These are phyloP conservation scores for Trapa incisa DNA, from an alignment of 345 rosid genomes.

Conservation along the genomic window DNA sequence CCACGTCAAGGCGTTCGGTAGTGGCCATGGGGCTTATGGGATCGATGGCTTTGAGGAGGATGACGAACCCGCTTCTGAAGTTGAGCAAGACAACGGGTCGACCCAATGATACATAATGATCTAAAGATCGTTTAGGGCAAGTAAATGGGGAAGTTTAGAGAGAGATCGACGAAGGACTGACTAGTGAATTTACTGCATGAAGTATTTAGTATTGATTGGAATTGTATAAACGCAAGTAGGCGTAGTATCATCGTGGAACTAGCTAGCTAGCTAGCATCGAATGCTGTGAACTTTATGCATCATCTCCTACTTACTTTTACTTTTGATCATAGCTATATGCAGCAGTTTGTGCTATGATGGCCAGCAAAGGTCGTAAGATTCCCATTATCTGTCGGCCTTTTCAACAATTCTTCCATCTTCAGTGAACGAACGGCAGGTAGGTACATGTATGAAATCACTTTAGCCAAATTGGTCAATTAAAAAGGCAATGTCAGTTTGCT, in stretches of 20 bases:
- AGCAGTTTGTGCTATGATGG: no score
- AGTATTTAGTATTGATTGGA: not conserved
- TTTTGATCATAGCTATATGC: no score
- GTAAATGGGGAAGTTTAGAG: not conserved
- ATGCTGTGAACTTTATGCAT: no score
- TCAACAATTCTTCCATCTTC: no score
- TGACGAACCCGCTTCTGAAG: constrained; percentile 47
- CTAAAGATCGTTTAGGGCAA: not conserved
- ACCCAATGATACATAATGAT: not conserved
- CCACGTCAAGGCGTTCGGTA: constrained; percentile 43
- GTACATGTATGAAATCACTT: no score
- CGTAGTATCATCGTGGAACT: not conserved
- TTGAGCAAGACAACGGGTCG: constrained; percentile 32
- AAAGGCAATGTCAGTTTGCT: no score
- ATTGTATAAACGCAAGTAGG: not conserved
- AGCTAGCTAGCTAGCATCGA: no score
- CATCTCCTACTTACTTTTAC: no score
- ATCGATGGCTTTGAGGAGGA: constrained; percentile 44
- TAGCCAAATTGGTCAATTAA: no score
- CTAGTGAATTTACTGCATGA: not conserved
- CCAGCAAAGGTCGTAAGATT: no score
- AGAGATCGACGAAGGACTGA: not conserved
- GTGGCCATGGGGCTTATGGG: constrained; percentile 42
- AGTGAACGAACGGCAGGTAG: no score
- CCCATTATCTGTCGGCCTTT: no score